Evolutionary conservation across 73 alveolate genomes (phyloP), one percentile per base, ranked within the genome.

Genomic region (Paramecium octaurelia): DNA sequence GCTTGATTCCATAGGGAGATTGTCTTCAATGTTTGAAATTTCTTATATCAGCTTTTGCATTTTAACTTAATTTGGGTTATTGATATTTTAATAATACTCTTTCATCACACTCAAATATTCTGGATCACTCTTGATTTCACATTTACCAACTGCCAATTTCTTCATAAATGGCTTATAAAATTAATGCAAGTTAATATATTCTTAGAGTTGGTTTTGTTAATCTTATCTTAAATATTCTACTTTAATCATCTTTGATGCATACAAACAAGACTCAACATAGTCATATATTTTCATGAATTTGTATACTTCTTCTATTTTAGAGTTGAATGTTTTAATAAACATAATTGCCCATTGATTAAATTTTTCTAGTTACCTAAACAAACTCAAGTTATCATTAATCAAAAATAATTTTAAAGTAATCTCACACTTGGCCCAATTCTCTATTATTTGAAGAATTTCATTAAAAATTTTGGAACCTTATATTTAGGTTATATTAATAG

Each of bases 1-100:
- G 23, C 99, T 97, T 58, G 96, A 94, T 85, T 97, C 99, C 59
- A 95, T 88, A 1, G 99, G 99, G 43, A 98, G 92, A 10, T 99
- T 96, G 6, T 96, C 92, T 3, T 99, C 98, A n/a, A 98, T 85
- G 73, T 95, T 99, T 36, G 98, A 97, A n/a, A 98, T 95, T 95
- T 98, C 99, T 94, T 96, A 95, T 8, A 99, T 97, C 46, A 97
- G 86, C 75, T 99, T 89, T 35, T 69, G 16, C 94, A 89, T 89
- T 71, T 89, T 89, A 1, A 59, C 46, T 18, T 50, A 48, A 23
- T 88, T 38, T 35, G 94, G 85, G 73, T 4, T 89, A 8, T 46
- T 64, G 8, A 86, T 70, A 7, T 54, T n/a, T 21, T 46, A 71
- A 73, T 68, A 40, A 7, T 14, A 48, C 2, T 27, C 70, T 23